phyloP scores from a whole-genome alignment of 2,329 filamentous ascomycete species.

The Dothidotthia symphoricarpi region DNA sequence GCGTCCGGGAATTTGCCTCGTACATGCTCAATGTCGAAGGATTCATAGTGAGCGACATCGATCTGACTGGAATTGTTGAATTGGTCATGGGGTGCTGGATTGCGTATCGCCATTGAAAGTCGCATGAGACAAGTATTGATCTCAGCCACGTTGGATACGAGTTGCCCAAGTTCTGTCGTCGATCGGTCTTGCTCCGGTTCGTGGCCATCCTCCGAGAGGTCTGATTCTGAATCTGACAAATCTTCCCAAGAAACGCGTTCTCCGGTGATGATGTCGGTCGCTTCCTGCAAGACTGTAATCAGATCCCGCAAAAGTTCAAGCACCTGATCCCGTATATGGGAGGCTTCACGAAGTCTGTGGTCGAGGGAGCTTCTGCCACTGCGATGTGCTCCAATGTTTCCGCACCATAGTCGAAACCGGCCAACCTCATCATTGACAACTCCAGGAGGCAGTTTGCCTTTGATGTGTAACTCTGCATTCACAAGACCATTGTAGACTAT shows the following conservation, averaged over 20 bases:
- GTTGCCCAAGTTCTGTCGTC: slow-evolving; percentile 21
- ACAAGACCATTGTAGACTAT: slow-evolving; percentile 1
- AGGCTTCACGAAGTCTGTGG: slow-evolving; percentile 33
- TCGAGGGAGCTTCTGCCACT: slow-evolving; percentile 31
- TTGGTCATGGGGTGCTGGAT: slow-evolving; percentile 33
- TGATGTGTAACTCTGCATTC: slow-evolving; percentile 11
- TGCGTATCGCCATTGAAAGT: slow-evolving; percentile 31
- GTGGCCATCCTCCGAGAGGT: slow-evolving; percentile 6
- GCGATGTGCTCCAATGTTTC: slow-evolving; percentile 36
- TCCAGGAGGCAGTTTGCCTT: slow-evolving; percentile 4
- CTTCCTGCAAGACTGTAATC: slow-evolving; percentile 13
- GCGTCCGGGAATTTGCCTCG: slow-evolving; percentile 24
- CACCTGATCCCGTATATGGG: slow-evolving; percentile 23
- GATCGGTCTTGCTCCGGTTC: not conserved
- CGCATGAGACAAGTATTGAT: slow-evolving; percentile 33
- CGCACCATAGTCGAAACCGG: slow-evolving; percentile 34
- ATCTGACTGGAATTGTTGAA: slow-evolving; percentile 21
- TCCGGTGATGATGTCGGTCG: slow-evolving; percentile 10
- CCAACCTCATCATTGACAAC: slow-evolving; percentile 20
- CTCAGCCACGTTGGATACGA: slow-evolving; percentile 19
- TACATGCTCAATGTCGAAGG: slow-evolving; percentile 29
- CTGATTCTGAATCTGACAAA: slow-evolving; percentile 13
- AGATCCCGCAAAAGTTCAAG: slow-evolving; percentile 23
- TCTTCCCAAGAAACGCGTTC: slow-evolving; percentile 19
- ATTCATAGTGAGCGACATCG: slow-evolving; percentile 19